These are phyloP conservation scores for Phytophthora melonis DNA, from an alignment of 352 stramenopile species.

Conservation along the genomic window DNA sequence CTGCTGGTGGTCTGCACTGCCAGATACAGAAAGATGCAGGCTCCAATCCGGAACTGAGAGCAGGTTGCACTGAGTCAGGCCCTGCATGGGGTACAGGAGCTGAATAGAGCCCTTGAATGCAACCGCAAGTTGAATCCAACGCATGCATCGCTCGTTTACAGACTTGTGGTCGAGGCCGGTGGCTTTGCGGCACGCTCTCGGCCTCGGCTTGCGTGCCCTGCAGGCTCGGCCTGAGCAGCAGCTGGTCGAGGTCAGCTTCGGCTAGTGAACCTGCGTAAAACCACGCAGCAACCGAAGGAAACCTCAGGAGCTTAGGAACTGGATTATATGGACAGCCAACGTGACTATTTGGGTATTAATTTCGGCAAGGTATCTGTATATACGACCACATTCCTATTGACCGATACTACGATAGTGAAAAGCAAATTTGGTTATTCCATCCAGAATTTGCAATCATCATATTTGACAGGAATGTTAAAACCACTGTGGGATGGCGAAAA, in stretches of 20 bases:
- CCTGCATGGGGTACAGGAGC: not conserved
- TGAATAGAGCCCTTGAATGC: constrained; percentile 5
- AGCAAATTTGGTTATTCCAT: no score
- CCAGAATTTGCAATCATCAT: not conserved
- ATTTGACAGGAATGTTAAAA: constrained; percentile 6
- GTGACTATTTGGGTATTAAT: not conserved
- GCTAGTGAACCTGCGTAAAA: constrained; percentile 12
- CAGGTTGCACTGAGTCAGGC: constrained; percentile 12
- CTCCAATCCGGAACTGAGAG: constrained; percentile 2
- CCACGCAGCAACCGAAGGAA: not conserved
- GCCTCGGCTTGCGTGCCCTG: constrained; percentile 26
- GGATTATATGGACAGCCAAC: not conserved
- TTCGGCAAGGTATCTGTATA: not conserved
- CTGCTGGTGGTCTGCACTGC: constrained; percentile 6
- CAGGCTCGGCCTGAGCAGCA: constrained; percentile 20
- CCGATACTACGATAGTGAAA: no score
- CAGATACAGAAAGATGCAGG: not conserved
- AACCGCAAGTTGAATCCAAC: constrained; percentile 10
- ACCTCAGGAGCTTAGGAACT: not conserved
- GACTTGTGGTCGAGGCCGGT: not conserved
- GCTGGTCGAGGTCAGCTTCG: constrained; percentile 7
- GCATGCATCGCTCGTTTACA: constrained; percentile 9
- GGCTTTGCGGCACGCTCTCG: constrained; percentile 27
- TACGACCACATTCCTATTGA: not conserved
- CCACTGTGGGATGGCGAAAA: constrained; percentile 14